phyloP scores from a whole-genome alignment of 108 stramenopile genomes.

The Chaetoceros tenuissimus region DNA sequence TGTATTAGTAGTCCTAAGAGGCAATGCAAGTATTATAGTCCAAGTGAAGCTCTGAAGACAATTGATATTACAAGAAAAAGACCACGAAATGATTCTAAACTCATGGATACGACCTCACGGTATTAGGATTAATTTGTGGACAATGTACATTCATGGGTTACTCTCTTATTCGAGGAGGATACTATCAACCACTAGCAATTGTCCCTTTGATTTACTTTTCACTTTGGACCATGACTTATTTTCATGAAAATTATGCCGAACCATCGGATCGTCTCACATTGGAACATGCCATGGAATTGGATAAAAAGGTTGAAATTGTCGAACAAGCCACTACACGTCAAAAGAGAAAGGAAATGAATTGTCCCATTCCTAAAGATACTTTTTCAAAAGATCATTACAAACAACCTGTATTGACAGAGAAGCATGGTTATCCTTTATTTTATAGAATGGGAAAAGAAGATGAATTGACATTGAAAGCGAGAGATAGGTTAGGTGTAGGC shows the following conservation, averaged over 20 bases:
- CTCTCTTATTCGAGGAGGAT: slow-evolving; percentile 50
- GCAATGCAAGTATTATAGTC: no score
- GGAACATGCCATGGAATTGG: background rate
- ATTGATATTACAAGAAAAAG: no score
- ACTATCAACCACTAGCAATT: slow-evolving; percentile 14
- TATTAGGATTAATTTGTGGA: slow-evolving; percentile 75
- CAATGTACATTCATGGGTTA: slow-evolving; percentile 82
- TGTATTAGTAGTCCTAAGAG: no score
- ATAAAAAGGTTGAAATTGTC: background rate
- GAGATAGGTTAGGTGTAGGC: background rate
- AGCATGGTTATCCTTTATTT: background rate
- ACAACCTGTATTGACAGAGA: background rate
- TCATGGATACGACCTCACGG: slow-evolving; percentile 64
- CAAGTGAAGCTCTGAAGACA: no score
- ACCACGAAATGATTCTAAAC: no score
- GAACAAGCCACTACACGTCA: background rate
- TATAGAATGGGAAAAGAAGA: background rate
- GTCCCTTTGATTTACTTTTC: background rate
- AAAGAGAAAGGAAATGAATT: background rate
- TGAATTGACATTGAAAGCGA: background rate
- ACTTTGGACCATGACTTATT: background rate
- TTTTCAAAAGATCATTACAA: background rate
- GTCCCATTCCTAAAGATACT: background rate
- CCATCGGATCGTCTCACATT: background rate
- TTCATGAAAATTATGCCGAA: background rate